Evolutionary conservation across 306 rosid species (phyloP).

Genomic region (Lathyrus aphaca): DNA sequence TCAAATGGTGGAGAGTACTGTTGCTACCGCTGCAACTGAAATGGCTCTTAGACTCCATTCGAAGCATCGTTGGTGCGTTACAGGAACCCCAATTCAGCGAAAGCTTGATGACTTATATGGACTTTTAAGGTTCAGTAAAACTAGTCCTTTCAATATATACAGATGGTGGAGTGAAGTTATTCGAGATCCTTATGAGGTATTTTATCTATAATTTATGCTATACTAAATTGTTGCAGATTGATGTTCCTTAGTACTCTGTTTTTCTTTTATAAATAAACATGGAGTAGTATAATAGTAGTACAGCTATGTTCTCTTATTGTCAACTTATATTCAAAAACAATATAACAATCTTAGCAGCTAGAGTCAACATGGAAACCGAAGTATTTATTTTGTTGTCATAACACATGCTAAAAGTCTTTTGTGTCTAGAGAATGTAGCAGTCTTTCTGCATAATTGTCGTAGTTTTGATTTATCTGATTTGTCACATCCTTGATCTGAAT

Average conservation of each 20-base stretch:
- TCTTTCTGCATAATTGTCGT: conserved; percentile 3
- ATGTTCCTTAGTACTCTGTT: conserved; percentile 8
- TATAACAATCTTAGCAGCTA: conserved; percentile 18
- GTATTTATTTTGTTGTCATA: conserved; percentile 26
- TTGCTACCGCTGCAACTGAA: conserved; percentile 78
- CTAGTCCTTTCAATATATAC: conserved; percentile 73
- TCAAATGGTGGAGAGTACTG: conserved; percentile 97
- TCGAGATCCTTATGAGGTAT: conserved; percentile 92
- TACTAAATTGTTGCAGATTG: conserved; percentile 26
- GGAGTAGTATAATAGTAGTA: conserved; percentile 24
- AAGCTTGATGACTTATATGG: conserved; percentile 92
- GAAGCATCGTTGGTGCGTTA: conserved; percentile 88
- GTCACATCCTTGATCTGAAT: conserved; percentile 21
- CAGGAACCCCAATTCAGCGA: conserved; percentile 97
- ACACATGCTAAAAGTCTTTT: conserved; percentile 16
- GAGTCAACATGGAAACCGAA: conserved; percentile 5
- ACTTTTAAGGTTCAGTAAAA: conserved; percentile 75
- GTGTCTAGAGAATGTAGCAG: not conserved
- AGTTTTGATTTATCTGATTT: conserved; percentile 30
- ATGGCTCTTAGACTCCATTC: conserved; percentile 87
- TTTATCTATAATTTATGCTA: conserved; percentile 29
- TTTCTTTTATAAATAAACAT: conserved; percentile 10
- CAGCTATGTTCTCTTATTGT: conserved; percentile 22
- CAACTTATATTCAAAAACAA: conserved; percentile 1
- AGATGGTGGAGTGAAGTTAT: conserved; percentile 98